Base-by-base conservation (phyloP, 2,329 filamentous ascomycete species). In the Incumbomyces lentus region DNA sequence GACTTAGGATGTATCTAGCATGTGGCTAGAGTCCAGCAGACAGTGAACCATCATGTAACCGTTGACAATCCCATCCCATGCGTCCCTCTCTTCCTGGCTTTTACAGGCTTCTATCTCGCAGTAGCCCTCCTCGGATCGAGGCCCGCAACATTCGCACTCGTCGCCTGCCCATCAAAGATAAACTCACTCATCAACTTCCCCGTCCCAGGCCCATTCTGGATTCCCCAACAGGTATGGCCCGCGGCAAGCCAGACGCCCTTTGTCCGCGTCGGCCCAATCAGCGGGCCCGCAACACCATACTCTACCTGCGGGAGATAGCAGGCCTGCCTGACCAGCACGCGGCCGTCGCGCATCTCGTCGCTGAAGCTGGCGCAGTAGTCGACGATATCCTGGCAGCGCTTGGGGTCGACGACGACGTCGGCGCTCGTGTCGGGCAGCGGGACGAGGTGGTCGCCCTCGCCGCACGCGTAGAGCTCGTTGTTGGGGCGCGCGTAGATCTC, bases 151-250 rank as follows among this genome's bases (percentile, higher is more conserved):
- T 81, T 73, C 3, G 84, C 82, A 55, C 83, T 88, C 59, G 65
- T 80, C 1, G 82, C 76, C 49, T 69, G 65, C 1, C 84, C 85
- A 46, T 89, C 84, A 58, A 89, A 79, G 2, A 92, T 68, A 64
- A 85, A 79, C 64, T 90, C 84, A 32, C 83, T 82, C 70, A 92
- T 82, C 33, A 90, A 63, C 65, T 82, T 86, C 3, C 86, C 86
- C 6, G 90, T 96, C 1, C 76, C 92, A 1, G 90, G 89, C 1
- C 81, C 87, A 67, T 98, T 96, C 68, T 96, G 90, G 17, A 98
- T 95, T 0, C 92, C 92, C 92, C 92, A 98, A 68, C 90, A 96
- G 1, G 88, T 95, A 69, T 98, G 92, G 0, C 92, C 92, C 0
- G 86, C 76, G 0, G 92, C 92, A 49, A 96, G 71, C 63, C 84